Base-by-base conservation (phyloP, 441 rosid genomes). In the Euphorbia corollata region DNA sequence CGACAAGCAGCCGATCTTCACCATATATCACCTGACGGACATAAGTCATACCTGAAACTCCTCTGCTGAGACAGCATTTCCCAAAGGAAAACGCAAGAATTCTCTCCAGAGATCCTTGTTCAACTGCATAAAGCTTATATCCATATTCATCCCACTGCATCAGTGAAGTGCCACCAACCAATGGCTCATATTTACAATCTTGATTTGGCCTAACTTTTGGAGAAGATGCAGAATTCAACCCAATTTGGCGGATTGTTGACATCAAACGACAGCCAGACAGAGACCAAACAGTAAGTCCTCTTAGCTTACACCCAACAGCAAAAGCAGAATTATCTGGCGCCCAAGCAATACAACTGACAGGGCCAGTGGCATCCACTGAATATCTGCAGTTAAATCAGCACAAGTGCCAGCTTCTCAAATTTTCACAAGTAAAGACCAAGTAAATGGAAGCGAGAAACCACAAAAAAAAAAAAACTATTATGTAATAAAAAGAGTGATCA, bases 211-310 rank as follows among this genome's bases (percentile, higher is more conserved):
- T 91, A 64, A 74, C 77, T 67, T 71, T 72, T 19, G 98, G 97
- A 73, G 99, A 90, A 74, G 97, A 86, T 67, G 77, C 81, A 83
- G 97, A 88, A 80, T 81, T 83, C 73, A 88, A 78, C 75, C 98
- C 94, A 81, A 86, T 79, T 82, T 95, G 99, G 70, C 98, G 96
- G 72, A 95, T 81, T 39, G 99, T 95, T 64, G 97, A 95, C 99
- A 95, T 95, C 68, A 95, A 82, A 64, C 99, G 89, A 81, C 98
- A 95, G 59, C 99, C 99, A 71, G 99, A 91, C 18, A 95, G 87
- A 32, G 99, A 95, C 99, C 99, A 95, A 69, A 91, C 99, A 41
- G 98, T 78, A 71, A 91, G 92, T 61, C 99, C 99, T 84, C 98
- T 88, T 73, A 79, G 79, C 81, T 87, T 95, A 98, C 98, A 95